Conservation (phyloP, 2,329 filamentous ascomycete genomes). For the Fusarium sp. region DNA sequence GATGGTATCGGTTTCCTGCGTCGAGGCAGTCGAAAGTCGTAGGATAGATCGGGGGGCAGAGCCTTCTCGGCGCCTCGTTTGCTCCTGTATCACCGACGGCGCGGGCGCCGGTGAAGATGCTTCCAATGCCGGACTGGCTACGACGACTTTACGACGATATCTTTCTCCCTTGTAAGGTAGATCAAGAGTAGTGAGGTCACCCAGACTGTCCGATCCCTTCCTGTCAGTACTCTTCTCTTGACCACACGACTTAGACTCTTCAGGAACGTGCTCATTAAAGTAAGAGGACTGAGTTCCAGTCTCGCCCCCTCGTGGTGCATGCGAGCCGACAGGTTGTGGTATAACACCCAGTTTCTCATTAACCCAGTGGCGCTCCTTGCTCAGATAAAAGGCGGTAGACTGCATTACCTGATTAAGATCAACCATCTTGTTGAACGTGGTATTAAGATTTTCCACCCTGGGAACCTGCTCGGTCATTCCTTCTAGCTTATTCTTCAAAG, state of each 20-base stretch:
- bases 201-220: neutral
- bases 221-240: neutral
- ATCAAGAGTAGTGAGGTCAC: neutral
- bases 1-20: slow-evolving; percentile 6
- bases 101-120: slow-evolving; percentile 35
- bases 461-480: slow-evolving; percentile 36
- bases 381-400: slow-evolving; percentile 42
- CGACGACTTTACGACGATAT: slow-evolving; percentile 43
- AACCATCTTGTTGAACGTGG: slow-evolving; percentile 39
- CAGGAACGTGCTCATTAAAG: neutral
- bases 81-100: slow-evolving; percentile 49
- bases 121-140: slow-evolving; percentile 43
- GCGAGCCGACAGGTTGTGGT: neutral
- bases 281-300: neutral
- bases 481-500: slow-evolving; percentile 38
- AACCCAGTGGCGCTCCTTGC: slow-evolving; percentile 43
- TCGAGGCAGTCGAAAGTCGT: slow-evolving; percentile 33
- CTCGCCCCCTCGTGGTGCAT: neutral
- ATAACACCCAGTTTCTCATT: slow-evolving; percentile 30
- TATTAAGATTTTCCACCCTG: slow-evolving; percentile 37
- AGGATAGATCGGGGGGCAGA: slow-evolving; percentile 47
- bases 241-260: neutral
- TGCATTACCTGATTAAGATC: slow-evolving; percentile 41
- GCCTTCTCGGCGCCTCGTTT: slow-evolving; percentile 45
- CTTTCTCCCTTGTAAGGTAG: slow-evolving; percentile 4